Base-by-base conservation (phyloP, 495 filamentous ascomycete species). In the Neurospora africana region DNA sequence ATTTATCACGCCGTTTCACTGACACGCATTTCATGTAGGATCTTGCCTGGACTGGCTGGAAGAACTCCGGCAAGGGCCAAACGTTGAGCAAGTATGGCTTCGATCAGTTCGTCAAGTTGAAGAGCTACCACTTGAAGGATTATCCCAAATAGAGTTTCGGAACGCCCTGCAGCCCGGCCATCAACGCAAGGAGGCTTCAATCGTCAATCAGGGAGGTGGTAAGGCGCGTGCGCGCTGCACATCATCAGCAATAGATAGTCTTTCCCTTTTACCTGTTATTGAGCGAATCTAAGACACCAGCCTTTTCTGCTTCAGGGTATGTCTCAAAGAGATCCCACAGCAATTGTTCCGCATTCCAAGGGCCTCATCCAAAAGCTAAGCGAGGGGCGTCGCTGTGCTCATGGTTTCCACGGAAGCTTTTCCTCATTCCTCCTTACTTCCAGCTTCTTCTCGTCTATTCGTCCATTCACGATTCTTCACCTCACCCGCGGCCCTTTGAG, bases 1-100 rank as follows among this genome's bases (percentile, higher is more conserved):
- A 65, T 65, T 33, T 9, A 33, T 27, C 27, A 65, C 53, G 6
- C 15, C 53, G 53, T 65, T n/a, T 58, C 33, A 69, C 75, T 70
- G 30, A 76, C 74, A 65, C 44, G 43, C 44, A 73, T 47, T 72
- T 69, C 69, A 43, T n/a, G n/a, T 69, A 96, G 91, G 95, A 99
- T 81, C 91, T 99, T 68, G 95, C 95, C 15, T 99, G 95, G 95
- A 94, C 93, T 2, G 95, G 95, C 6, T 98, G 94, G 95, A 99
- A 99, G 84, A 91, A 94, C 75, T 97, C 93, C 33, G 95, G 95
- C 58, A 91, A 93, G 78, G 95, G 95, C 36, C 90, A 91, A 69
- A 98, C 94, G 1, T 81, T 99, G 79, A 95, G 94, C 79, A 92
- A 84, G 75, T 95, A 92, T 71, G 96, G 93, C 7, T 99, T 94